Conservation (phyloP, 2,329 filamentous ascomycete genomes). For the Pseudogymnoascus sp. region DNA sequence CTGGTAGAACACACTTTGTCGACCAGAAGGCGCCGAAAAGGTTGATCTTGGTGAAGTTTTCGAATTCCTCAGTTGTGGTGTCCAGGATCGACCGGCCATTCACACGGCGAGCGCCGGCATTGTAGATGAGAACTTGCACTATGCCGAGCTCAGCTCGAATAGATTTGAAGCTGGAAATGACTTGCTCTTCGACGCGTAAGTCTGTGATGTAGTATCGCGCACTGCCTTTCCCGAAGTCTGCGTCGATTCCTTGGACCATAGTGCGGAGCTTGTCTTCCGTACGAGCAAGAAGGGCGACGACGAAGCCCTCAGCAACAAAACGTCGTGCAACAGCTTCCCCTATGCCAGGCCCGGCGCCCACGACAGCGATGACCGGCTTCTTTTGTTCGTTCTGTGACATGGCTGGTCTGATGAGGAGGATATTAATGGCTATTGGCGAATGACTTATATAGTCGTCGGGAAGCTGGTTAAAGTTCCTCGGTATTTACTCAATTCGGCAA, state of each 20-base stretch:
- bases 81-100: constrained; percentile 17
- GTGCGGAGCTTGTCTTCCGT: constrained; percentile 17
- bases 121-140: constrained; percentile 17
- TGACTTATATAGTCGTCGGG: neutral
- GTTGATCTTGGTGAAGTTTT: constrained; percentile 19
- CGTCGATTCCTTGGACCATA: constrained; percentile 15
- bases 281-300: constrained; percentile 17
- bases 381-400: constrained; percentile 13
- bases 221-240: constrained; percentile 12
- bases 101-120: constrained; percentile 17
- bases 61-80: constrained; percentile 17
- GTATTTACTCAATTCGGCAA: neutral
- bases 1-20: constrained; percentile 15
- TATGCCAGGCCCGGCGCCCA: constrained; percentile 18
- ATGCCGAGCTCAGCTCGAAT: constrained; percentile 15
- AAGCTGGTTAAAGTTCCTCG: neutral
- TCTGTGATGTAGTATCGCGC: constrained; percentile 18
- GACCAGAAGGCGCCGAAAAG: constrained; percentile 20
- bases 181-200: constrained; percentile 14
- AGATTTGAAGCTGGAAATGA: constrained; percentile 19
- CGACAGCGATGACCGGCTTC: constrained; percentile 17
- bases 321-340: constrained; percentile 18
- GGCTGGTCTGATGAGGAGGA: neutral
- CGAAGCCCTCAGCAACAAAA: constrained; percentile 16
- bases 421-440: neutral